These are phyloP conservation scores for Iberis amara DNA, from an alignment of 441 rosid species.

Conservation along the genomic window DNA sequence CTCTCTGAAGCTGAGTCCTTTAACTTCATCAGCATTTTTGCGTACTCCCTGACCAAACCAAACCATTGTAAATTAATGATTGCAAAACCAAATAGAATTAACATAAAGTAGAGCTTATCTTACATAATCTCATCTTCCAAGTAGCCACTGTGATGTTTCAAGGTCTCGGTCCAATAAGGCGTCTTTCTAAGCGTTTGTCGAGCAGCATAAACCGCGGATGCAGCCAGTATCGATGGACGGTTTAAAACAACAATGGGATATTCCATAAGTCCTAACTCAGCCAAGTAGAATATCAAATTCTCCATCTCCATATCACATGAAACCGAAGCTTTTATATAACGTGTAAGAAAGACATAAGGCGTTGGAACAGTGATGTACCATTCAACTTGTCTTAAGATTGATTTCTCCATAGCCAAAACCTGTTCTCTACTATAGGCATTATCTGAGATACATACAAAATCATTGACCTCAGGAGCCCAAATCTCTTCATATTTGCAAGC, in stretches of 20 bases:
- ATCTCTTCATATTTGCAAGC: constrained; percentile 97
- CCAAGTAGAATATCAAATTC: constrained; percentile 42
- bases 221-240: constrained; percentile 46
- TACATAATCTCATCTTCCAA: constrained; percentile 43
- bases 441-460: constrained; percentile 72
- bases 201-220: constrained; percentile 50
- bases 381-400: constrained; percentile 41
- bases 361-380: constrained; percentile 56
- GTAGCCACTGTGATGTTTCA: constrained; percentile 51
- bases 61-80: neutral
- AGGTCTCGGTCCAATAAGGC: constrained; percentile 47
- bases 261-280: constrained; percentile 44
- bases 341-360: constrained; percentile 47
- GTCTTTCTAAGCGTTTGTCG: constrained; percentile 35
- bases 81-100: neutral
- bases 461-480: constrained; percentile 72
- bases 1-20: constrained; percentile 38
- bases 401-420: constrained; percentile 46
- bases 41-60: constrained; percentile 34
- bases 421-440: constrained; percentile 61
- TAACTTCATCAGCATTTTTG: constrained; percentile 34
- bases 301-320: constrained; percentile 43
- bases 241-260: constrained; percentile 28
- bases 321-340: constrained; percentile 46
- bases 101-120: neutral